phyloP scores from a whole-genome alignment of 2,329 filamentous ascomycete species.

The Pyrenophora seminiperda region DNA sequence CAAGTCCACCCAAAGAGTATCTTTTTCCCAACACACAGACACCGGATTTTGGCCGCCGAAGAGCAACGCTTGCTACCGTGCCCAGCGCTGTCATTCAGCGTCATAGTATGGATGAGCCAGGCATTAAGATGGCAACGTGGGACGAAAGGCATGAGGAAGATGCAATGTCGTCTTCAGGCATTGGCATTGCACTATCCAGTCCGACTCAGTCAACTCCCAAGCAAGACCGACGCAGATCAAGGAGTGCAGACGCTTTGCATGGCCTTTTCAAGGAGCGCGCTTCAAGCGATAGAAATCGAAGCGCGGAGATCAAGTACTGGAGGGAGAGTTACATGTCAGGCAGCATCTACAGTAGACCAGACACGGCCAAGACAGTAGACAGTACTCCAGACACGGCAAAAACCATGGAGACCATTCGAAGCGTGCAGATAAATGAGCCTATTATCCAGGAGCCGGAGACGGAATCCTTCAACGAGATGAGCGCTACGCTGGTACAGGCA shows the following conservation, averaged over 20 bases:
- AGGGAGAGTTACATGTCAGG: conserved; percentile 41
- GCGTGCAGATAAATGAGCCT: conserved; percentile 29
- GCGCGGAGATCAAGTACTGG: conserved; percentile 47
- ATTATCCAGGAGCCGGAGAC: conserved; percentile 22
- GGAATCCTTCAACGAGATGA: conserved; percentile 30
- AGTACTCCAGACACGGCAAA: conserved; percentile 43
- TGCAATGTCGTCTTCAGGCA: conserved; percentile 35
- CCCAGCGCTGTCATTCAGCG: conserved; percentile 32
- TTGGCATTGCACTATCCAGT: conserved; percentile 46
- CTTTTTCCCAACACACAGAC: conserved; percentile 38
- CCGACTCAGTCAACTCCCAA: conserved; percentile 28
- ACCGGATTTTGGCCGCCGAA: conserved; percentile 32
- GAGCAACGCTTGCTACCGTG: conserved; percentile 45
- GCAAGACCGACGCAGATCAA: conserved; percentile 42
- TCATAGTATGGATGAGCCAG: conserved; percentile 35
- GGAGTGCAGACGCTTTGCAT: conserved; percentile 46
- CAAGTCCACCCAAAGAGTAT: conserved; percentile 44
- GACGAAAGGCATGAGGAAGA: conserved; percentile 39
- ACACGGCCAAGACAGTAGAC: conserved; percentile 41
- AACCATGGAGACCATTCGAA: conserved; percentile 40
- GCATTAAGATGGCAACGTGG: conserved; percentile 31
- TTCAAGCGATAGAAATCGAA: conserved; percentile 36
- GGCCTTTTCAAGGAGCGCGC: conserved; percentile 36
- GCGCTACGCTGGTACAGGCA: conserved; percentile 28
- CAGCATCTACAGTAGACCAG: conserved; percentile 44